Evolutionary conservation across 192 early-diverging fungal species (phyloP), one percentile per base, ranked within the genome.

Genomic region (Chytriomyces sp.): DNA sequence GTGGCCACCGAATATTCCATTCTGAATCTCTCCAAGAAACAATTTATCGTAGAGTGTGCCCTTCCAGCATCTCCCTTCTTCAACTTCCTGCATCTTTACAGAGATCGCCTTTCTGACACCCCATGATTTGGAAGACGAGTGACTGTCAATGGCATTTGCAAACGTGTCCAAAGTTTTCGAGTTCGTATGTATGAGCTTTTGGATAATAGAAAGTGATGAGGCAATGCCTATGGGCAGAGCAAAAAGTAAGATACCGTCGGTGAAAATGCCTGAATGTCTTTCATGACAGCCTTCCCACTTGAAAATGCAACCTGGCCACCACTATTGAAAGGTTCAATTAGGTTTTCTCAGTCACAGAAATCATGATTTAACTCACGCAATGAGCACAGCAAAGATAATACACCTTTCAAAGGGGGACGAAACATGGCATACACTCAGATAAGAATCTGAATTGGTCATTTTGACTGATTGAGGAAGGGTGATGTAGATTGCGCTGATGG

Each of bases 51-150:
- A 53, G 7, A 19, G 26, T 10, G 65, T 68, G 5, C 54, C 54
- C 22, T 31, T 68, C 52, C 52, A 68, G 65, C 52, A 53, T 34
- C 65, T 19, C 17, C 65, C 65, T 55, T 68, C 65, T 8, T 37
- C 8, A 22, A 68, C 32, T 30, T 68, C 65, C 7, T 30, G 17
- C 6, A n/a, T 7, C 55, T 68, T 68, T 31, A 10, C 65, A 4
- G 65, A 6, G 5, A 25, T 34, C 28, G 65, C 65, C 6, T 22
- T n/a, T 33, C 5, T 14, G 34, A 55, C 33, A 22, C 30, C 52
- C 44, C 44, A 68, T 8, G 31, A 14, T 34, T 56, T 56, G 8
- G 65, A 22, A 5, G 37, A 12, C 7, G 39, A 2, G n/a, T 68
- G 65, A 1, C 5, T 12, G 6, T 52, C 22, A 34, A 68, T 55